These are phyloP conservation scores for Clitopilus hobsonii DNA, from an alignment of 768 basidiomycete genomes.

Conservation along the genomic window DNA sequence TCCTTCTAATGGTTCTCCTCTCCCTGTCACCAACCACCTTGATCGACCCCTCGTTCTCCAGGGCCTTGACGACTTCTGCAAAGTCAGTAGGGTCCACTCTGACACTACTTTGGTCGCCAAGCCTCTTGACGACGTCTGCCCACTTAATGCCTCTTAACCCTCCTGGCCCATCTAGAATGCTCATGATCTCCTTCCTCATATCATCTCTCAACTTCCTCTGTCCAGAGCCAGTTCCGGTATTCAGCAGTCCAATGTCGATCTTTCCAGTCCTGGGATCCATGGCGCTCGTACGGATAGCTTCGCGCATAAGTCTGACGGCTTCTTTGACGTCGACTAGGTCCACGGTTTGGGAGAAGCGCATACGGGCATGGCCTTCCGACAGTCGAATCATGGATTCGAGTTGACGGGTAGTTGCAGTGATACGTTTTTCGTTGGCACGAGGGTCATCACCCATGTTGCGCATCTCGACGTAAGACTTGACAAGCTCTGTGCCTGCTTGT, in stretches of 20 bases:
- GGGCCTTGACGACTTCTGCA: slow-evolving; percentile 63
- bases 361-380: slow-evolving; percentile 93
- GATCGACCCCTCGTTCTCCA: slow-evolving; percentile 84
- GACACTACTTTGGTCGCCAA: slow-evolving; percentile 83
- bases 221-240: slow-evolving; percentile 87
- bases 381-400: slow-evolving; percentile 96
- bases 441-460: slow-evolving; percentile 90
- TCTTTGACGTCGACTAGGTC: slow-evolving; percentile 86
- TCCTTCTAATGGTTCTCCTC: slow-evolving; percentile 69
- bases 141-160: slow-evolving; percentile 69
- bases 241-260: slow-evolving; percentile 94
- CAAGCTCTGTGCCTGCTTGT: slow-evolving; percentile 79
- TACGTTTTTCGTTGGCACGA: slow-evolving; percentile 83
- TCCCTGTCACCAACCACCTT: slow-evolving; percentile 88
- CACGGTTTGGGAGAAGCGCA: slow-evolving; percentile 88
- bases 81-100: slow-evolving; percentile 81
- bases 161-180: slow-evolving; percentile 50
- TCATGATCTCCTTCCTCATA: slow-evolving; percentile 77
- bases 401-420: slow-evolving; percentile 97
- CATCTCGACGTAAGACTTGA: slow-evolving; percentile 88
- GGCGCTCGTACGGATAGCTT: slow-evolving; percentile 90
- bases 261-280: slow-evolving; percentile 97
- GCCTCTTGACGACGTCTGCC: slow-evolving; percentile 72
- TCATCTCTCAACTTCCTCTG: slow-evolving; percentile 87
- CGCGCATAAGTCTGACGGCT: slow-evolving; percentile 91